Base-by-base conservation (phyloP, 2,329 filamentous ascomycete species). In the Geosmithia putterillii region DNA sequence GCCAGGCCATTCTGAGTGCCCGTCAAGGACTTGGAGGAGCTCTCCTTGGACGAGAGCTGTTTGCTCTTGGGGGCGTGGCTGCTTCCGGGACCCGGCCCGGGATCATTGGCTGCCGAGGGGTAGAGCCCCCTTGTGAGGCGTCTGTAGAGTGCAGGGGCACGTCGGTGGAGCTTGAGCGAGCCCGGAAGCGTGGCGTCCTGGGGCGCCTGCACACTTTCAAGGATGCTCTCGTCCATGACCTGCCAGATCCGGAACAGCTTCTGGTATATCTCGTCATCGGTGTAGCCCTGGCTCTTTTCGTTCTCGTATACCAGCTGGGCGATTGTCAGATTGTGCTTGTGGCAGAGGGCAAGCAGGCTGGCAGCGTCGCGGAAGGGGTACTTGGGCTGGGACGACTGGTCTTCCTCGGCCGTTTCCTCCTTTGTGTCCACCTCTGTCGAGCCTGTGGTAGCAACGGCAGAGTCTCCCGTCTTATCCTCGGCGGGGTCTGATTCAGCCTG, bases 231-330 rank as follows among this genome's bases (percentile, higher is more conserved):
- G 43, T 72, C 69, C 69, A 72, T 72, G 41, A 71, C 68, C 25
- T 70, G 58, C 69, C 69, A 72, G 44, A 71, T 71, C 28, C 63
- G 61, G 46, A 66, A 62, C 10, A 71, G 42, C 51, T 69, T 71
- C n/a, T 61, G 52, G 42, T 61, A 59, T 37, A 72, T 70, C 17
- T 71, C 66, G 9, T 70, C 66, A 39, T 72, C 67, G 0, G 64
- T 66, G 44, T 71, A 70, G 8, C 69, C 69, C 4, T 67, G 61
- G 48, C 69, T 69, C 56, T 68, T 71, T 46, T 72, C 69, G 42
- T 72, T 72, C 51, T 72, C 68, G 45, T 70, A 72, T 4, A 72
- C 69, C 23, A 72, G 48, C 48, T 72, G 69, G 1, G 69, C 69
- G 22, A 72, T 72, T 3, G 69, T 72, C 7, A 72, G 54, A 44